Conservation (phyloP, 2,329 filamentous ascomycete species). For the Celoporthe dispersa region DNA sequence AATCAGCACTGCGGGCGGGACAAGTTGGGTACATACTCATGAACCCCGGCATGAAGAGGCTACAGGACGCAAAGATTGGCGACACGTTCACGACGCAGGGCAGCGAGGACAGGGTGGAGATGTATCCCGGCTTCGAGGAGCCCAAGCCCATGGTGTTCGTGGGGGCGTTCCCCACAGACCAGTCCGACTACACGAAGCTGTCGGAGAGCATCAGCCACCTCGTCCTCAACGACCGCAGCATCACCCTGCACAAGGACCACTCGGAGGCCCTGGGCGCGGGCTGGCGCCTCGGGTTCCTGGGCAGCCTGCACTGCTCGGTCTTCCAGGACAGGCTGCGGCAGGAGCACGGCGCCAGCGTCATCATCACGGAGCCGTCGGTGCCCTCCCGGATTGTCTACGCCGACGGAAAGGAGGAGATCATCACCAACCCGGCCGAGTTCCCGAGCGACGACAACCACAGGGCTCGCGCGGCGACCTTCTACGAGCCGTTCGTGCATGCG, state of each 20-base stretch:
- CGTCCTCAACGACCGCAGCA: slow-evolving; percentile 90
- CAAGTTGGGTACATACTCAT: slow-evolving; percentile 97
- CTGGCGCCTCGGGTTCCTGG: slow-evolving; percentile 91
- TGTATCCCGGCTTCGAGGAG: slow-evolving; percentile 91
- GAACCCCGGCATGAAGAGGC: slow-evolving; percentile 97
- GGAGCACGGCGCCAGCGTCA: slow-evolving; percentile 92
- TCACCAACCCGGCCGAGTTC: slow-evolving; percentile 87
- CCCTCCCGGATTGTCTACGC: slow-evolving; percentile 84
- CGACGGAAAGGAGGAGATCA: slow-evolving; percentile 76
- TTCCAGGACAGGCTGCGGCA: slow-evolving; percentile 94
- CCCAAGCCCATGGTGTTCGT: slow-evolving; percentile 99
- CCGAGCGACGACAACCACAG: slow-evolving; percentile 66
- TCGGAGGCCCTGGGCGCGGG: slow-evolving; percentile 93
- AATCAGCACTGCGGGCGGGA: slow-evolving; percentile 79
- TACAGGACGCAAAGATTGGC: slow-evolving; percentile 92
- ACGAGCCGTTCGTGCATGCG: slow-evolving; percentile 72
- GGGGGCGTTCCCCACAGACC: slow-evolving; percentile 92
- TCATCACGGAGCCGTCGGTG: slow-evolving; percentile 95
- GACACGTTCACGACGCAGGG: slow-evolving; percentile 91
- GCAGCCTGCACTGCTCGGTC: slow-evolving; percentile 98
- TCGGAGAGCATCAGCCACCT: slow-evolving; percentile 95
- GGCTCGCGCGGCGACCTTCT: slow-evolving; percentile 49
- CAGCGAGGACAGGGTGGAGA: slow-evolving; percentile 74
- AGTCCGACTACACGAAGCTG: slow-evolving; percentile 81
- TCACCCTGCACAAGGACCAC: slow-evolving; percentile 91